Evolutionary conservation across 2,329 filamentous ascomycete species (phyloP), one percentile per base, ranked within the genome.

Genomic region (Fusarium sp.): DNA sequence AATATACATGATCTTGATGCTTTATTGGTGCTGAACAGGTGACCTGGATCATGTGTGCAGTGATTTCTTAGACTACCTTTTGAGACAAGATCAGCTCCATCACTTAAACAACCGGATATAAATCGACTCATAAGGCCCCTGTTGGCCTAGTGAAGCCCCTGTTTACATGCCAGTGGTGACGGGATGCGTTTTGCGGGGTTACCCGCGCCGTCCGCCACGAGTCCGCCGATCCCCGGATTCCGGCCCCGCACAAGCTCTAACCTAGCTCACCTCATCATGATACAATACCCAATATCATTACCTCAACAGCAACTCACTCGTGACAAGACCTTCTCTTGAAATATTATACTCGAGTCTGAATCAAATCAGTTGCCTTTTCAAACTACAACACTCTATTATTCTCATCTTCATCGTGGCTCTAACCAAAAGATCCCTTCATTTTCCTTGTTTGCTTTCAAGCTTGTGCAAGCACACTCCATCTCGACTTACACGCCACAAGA

Each of bases 221-320:
- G 19, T 43, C 41, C 38, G 66, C 52, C 42, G 64, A 66, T 70
- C 64, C 64, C 63, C 58, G 19, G 51, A 50, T 56, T 50, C 48
- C 57, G 63, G 68, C 69, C 69, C 69, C 68, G 69, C 69, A 70
- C 53, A 57, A 51, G 58, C 60, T 70, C 53, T 48, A 43, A n/a
- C 31, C 44, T 36, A 54, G 53, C 52, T 61, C 48, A 49, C 51
- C 31, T 34, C 31, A 34, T 34, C 31, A 34, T 34, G 31, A 34
- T 34, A 34, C 19, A 19, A 19, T 19, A 19, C 19, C 19, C 3
- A 19, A 19, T 19, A 19, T 19, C 19, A 19, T 19, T 19, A 19
- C 19, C 19, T 19, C 31, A 34, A 43, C 49, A 49, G 11, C 26
- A 5, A 8, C 25, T 29, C 26, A 19, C 19, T 19, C 2, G 19